Conservation (phyloP, 2,329 filamentous ascomycete species). For the Arthrobotrys pseudoclavata region DNA sequence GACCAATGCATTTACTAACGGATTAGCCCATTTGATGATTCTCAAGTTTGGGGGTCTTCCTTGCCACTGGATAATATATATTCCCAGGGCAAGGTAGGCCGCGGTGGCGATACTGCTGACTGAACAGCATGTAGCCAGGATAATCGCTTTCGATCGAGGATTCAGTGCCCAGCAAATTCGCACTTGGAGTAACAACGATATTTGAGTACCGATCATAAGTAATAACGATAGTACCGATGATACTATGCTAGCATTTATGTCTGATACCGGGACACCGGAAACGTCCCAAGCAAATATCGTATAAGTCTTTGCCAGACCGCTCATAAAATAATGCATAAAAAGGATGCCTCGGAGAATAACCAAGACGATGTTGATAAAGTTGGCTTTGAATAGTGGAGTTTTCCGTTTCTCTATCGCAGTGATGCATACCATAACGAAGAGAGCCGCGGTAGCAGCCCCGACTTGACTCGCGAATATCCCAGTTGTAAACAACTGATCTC, state of each 20-base stretch:
- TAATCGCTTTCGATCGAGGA: slow-evolving; percentile 62
- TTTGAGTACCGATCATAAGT: slow-evolving; percentile 71
- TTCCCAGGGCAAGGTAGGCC: slow-evolving; percentile 71
- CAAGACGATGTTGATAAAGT: slow-evolving; percentile 73
- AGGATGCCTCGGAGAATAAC: slow-evolving; percentile 74
- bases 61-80: slow-evolving; percentile 69
- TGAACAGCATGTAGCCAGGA: slow-evolving; percentile 69
- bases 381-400: slow-evolving; percentile 76
- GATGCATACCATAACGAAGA: slow-evolving; percentile 76
- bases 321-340: slow-evolving; percentile 73
- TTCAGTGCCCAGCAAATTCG: slow-evolving; percentile 71
- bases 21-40: slow-evolving; percentile 51
- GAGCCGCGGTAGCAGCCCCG: slow-evolving; percentile 76
- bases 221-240: slow-evolving; percentile 70
- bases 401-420: slow-evolving; percentile 76
- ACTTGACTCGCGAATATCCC: slow-evolving; percentile 77
- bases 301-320: slow-evolving; percentile 75
- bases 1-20: slow-evolving; percentile 46
- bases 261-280: slow-evolving; percentile 67
- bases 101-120: slow-evolving; percentile 71
- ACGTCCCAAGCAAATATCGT: slow-evolving; percentile 72
- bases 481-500: slow-evolving; percentile 40
- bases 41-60: slow-evolving; percentile 62
- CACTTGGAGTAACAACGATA: slow-evolving; percentile 75
- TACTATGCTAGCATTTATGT: slow-evolving; percentile 69